phyloP scores from a whole-genome alignment of 225 moss, liverwort and hornwort genomes.

The Pseudoscleropodium purum region DNA sequence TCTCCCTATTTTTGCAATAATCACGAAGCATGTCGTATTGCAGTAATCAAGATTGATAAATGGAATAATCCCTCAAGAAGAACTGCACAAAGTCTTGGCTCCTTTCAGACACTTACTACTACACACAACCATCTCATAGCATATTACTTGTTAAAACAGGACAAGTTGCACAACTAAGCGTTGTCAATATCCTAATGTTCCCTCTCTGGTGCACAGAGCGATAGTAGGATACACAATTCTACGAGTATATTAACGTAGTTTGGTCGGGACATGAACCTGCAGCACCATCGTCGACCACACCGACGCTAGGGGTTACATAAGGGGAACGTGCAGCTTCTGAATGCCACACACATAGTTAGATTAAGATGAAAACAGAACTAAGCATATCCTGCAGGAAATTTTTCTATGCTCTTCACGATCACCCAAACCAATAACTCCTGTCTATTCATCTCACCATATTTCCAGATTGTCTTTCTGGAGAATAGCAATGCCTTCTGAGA shows the following conservation, averaged over 20 bases:
- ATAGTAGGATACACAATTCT: neutral
- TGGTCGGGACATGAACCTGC: slow-evolving; percentile 57
- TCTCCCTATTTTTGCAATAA: neutral
- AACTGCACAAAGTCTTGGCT: neutral
- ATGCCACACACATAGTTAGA: slow-evolving; percentile 26
- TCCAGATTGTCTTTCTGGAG: neutral
- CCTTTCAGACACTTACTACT: neutral
- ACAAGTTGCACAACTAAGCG: neutral
- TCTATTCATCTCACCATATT: neutral
- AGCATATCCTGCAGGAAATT: neutral
- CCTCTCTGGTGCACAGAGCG: neutral
- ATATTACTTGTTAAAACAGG: neutral
- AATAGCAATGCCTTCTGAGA: neutral
- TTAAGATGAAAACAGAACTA: slow-evolving; percentile 4
- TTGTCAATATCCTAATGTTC: neutral
- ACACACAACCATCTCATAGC: neutral
- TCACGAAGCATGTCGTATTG: neutral
- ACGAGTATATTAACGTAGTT: neutral
- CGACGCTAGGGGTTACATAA: slow-evolving; percentile 56
- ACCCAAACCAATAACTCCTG: neutral
- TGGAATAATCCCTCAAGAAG: neutral
- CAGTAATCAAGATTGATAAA: neutral
- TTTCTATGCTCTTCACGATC: neutral
- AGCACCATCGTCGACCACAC: slow-evolving; percentile 67
- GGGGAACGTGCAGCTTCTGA: slow-evolving; percentile 56